Evolutionary conservation across 2,329 filamentous ascomycete genomes (phyloP), one percentile per base, ranked within the genome.

Genomic region (Diaporthe batatas): DNA sequence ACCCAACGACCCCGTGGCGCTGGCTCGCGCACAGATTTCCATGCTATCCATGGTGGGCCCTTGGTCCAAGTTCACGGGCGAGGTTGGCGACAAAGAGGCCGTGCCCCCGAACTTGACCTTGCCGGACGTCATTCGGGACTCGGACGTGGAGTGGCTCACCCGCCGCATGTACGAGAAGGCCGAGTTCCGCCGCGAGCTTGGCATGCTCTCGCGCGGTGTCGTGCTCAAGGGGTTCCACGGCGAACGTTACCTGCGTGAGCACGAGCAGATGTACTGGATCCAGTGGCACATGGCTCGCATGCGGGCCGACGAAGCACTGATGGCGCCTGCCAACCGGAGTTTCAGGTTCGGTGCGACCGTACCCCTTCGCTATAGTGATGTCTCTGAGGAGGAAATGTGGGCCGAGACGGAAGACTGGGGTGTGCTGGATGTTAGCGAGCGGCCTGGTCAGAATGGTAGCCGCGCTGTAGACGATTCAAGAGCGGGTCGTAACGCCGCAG

Each of bases 21-120:
- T 92, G 1, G 90, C 90, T 1, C 84, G 87, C 32, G 90, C 90
- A 0, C 90, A 92, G 76, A 87, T 92, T 75, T 87, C 88, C 71
- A 85, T 92, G 76, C 84, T 92, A 16, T 89, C 86, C 8, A 86
- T 92, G 83, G 81, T 91, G 1, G 90, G 88, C 5, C 87, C 90
- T 77, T 92, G 90, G 90, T 83, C 85, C 69, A 81, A 87, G 64
- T 91, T 89, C 77, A 87, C 88, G 4, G 86, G 88, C 1, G 89
- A 91, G 75, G 76, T 75, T 77, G 5, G 81, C 81, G 3, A 81
- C 80, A 16, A 77, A 80, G 32, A 83, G 8, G 82, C 84, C 16
- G 76, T 85, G 73, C 54, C 73, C 68, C 1, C 74, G 64, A 29
- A 53, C 53, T 70, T 77, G 67, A 25, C 75, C 68, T 49, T 76